Base-by-base conservation (phyloP, 352 stramenopile species). In the Globisporangium iwayamae region DNA sequence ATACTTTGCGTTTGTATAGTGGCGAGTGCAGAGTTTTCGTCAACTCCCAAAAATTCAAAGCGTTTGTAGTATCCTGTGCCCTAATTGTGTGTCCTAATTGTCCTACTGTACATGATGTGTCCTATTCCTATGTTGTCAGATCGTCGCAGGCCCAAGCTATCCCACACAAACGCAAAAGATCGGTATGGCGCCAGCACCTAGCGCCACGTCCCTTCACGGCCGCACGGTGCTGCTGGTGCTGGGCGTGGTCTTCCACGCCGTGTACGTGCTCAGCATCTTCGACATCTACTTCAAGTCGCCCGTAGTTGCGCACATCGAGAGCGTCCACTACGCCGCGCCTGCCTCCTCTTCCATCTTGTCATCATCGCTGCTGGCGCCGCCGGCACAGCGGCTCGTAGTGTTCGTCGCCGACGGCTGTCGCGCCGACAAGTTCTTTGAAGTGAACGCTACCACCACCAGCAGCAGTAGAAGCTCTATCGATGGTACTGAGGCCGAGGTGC, bases 211-310 rank as follows among this genome's bases (percentile, higher is more conserved):
- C 3, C 36, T 41, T 41, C 36, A 41, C 41, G 41, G 41, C 41
- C 41, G 41, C 41, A 54, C 25, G 11, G 45, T 46, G 47, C 68
- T 93, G 43, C 73, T 93, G 38, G 48, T 90, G 64, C 75, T 94
- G 34, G 85, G 85, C 64, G 83, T 93, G 48, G 51, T 79, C 55
- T 92, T 96, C 74, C 87, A 96, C 69, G 78, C 74, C 25, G 65
- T 89, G 52, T 96, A 96, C 78, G 83, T 96, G 63, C 72, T 93
- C 28, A 96, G 87, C 65, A 94, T 96, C 76, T 94, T 96, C 65
- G 87, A 96, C 73, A 94, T 96, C 59, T 96, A 96, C 85, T 96
- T 96, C 73, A 93, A 82, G 63, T 93, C 85, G 9, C 87, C 85
- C 39, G 80, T 96, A 3, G 87, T 94, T 38, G 67, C 68, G 25